These are phyloP conservation scores for Podospora didyma DNA, from an alignment of 495 filamentous ascomycete species.

Conservation along the genomic window DNA sequence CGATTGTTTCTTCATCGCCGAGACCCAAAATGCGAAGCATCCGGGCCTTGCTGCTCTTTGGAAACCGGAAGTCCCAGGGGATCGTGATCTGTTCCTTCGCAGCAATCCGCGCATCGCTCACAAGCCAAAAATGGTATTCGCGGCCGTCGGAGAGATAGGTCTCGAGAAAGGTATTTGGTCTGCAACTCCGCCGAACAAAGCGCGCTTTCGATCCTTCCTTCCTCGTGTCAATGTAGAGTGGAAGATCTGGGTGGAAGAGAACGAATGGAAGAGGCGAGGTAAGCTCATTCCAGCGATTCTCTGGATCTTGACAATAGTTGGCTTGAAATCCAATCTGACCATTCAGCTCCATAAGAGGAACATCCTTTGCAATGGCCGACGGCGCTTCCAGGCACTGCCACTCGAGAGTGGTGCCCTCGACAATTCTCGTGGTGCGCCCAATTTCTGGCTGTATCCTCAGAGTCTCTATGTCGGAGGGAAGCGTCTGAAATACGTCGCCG, in stretches of 20 bases:
- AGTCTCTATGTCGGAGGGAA: slow-evolving; percentile 35
- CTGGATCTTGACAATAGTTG: slow-evolving; percentile 66
- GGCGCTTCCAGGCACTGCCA: slow-evolving; percentile 68
- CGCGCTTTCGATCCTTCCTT: slow-evolving; percentile 77
- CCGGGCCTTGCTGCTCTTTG: slow-evolving; percentile 36
- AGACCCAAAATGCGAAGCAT: slow-evolving; percentile 49
- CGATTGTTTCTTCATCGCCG: slow-evolving; percentile 37
- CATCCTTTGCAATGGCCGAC: slow-evolving; percentile 54
- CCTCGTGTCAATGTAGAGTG: slow-evolving; percentile 88
- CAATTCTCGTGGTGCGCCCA: slow-evolving; percentile 42
- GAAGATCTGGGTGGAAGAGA: slow-evolving; percentile 75
- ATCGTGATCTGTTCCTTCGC: slow-evolving; percentile 53
- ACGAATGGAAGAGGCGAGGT: slow-evolving; percentile 81
- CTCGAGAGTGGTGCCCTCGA: slow-evolving; percentile 42
- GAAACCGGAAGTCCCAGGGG: slow-evolving; percentile 52
- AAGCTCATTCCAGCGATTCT: slow-evolving; percentile 71
- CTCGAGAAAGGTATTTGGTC: slow-evolving; percentile 75
- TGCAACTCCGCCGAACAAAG: slow-evolving; percentile 84
- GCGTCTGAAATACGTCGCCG: slow-evolving; percentile 48
- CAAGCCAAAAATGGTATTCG: slow-evolving; percentile 85
- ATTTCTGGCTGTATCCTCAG: slow-evolving; percentile 31
- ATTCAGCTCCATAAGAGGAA: slow-evolving; percentile 79
- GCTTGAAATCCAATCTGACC: slow-evolving; percentile 78
- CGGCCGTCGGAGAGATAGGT: slow-evolving; percentile 70
- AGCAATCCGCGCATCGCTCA: slow-evolving; percentile 69